Base-by-base conservation (phyloP, 2,329 filamentous ascomycete species). In the Penicillium paneum region DNA sequence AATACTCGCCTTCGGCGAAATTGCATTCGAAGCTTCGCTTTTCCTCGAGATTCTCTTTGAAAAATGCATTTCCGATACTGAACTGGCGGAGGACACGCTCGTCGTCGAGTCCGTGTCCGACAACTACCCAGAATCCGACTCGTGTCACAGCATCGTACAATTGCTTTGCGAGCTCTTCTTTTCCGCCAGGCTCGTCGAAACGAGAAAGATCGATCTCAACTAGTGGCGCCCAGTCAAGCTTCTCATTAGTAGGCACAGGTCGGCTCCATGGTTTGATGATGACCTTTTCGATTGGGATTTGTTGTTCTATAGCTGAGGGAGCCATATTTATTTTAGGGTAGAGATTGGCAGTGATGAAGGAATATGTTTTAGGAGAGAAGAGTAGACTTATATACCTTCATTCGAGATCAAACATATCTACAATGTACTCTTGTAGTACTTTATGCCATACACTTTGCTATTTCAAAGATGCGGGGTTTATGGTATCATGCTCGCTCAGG, bases 201-300 rank as follows among this genome's bases (percentile, higher is more conserved):
- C 76, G 75, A 32, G 79, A 78, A 3, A 85, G 74, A 62, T 84
- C 81, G 8, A 84, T 75, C 2, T 79, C 82, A 5, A 79, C 76
- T 3, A 84, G 74, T 49, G 83, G 78, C 0, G 81, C 79, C 79
- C 81, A 84, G 11, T 67, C 65, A 2, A 70, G 55, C 3, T 57
- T 21, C 21, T 63, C 62, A 13, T 55, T 39, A 5, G 67, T 70
- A 2, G 61, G 60, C 1, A 55, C 45, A 44, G 67, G 67, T 8
- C 66, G 64, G 24, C 4, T 59, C 67, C 67, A 70, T 19, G 66
- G 50, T 38, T 68, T 68, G n/a, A 67, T 44, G 2, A 45, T 39
- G 10, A 57, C 36, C 12, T 35, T 44, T 8, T 56, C 34, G 5
- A 32, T 44, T 6, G 61, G 50, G 10, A 47, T 13, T 19, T 53